Conservation (phyloP, 2,329 filamentous ascomycete genomes). For the Pseudovirgaria hyperparasitica region DNA sequence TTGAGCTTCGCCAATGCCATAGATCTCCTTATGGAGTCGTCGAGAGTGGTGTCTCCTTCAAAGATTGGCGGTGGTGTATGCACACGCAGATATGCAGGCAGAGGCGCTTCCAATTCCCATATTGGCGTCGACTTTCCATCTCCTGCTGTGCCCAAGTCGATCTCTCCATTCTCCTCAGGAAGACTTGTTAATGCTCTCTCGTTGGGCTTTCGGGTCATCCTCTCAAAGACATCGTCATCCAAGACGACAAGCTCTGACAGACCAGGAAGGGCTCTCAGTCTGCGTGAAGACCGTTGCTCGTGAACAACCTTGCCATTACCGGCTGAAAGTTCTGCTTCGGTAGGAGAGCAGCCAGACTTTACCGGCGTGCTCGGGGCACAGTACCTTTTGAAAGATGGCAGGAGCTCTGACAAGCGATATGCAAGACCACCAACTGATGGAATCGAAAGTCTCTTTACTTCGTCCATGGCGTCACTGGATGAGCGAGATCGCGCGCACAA, state of each 20-base stretch:
- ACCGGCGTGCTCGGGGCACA: too few species aligned
- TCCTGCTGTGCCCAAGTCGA: too few species aligned
- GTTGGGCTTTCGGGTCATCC: conserved; percentile 15
- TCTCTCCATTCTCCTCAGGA: conserved; percentile 6
- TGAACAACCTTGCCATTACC: too few species aligned
- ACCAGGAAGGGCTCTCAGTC: conserved; percentile 20
- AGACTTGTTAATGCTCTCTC: conserved; percentile 5
- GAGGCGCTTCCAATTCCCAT: conserved; percentile 14
- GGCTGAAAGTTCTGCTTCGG: too few species aligned
- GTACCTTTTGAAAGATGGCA: conserved; percentile 30
- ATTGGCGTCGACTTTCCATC: conserved; percentile 4
- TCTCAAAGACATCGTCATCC: conserved; percentile 20
- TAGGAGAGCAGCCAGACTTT: too few species aligned
- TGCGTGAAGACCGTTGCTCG: conserved; percentile 19
- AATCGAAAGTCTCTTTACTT: conserved; percentile 33
- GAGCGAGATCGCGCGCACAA: conserved; percentile 20
- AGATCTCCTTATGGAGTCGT: conserved; percentile 14
- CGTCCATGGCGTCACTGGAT: conserved; percentile 28
- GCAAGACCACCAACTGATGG: conserved; percentile 33
- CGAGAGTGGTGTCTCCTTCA: too few species aligned
- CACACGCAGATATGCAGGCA: conserved; percentile 12
- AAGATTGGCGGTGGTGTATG: too few species aligned
- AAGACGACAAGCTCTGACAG: conserved; percentile 18
- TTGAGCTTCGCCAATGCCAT: conserved; percentile 14
- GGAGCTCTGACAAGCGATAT: conserved; percentile 31